These are phyloP conservation scores for Fusarium sp. DNA, from an alignment of 2,329 filamentous ascomycete species.

Conservation along the genomic window DNA sequence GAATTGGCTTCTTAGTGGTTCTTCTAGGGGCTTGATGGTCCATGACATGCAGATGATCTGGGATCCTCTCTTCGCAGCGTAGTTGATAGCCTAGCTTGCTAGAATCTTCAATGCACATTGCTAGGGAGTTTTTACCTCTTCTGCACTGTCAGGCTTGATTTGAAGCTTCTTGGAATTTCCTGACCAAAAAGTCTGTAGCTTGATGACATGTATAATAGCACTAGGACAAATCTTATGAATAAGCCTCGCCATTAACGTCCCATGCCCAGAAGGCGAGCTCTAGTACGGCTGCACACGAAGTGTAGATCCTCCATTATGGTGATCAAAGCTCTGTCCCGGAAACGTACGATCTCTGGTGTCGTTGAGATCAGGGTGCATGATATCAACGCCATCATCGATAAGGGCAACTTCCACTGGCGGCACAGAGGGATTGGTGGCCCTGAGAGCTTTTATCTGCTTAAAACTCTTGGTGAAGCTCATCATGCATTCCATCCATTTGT, in stretches of 20 bases:
- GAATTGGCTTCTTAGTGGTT: not conserved
- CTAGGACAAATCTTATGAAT: not conserved
- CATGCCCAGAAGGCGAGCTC: not conserved
- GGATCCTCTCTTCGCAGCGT: not conserved
- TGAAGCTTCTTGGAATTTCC: not conserved
- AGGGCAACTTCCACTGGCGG: not conserved
- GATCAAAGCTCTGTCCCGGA: not conserved
- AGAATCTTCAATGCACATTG: not conserved
- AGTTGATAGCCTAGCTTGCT: not conserved
- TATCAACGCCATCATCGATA: not conserved
- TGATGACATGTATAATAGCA: not conserved
- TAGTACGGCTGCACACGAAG: not conserved
- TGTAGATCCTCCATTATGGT: not conserved
- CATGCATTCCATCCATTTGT: not conserved
- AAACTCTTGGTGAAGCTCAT: not conserved
- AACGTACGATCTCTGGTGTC: not conserved
- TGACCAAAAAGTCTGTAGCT: not conserved
- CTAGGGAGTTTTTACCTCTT: not conserved
- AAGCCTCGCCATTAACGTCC: not conserved
- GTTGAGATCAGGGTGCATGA: not conserved
- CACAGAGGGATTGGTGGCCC: not conserved
- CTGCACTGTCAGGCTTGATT: not conserved
- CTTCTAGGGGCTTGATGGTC: not conserved
- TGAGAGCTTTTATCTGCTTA: not conserved
- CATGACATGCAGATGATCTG: not conserved